Evolutionary conservation across 176 grass and related monocot genomes (phyloP), one percentile per base, ranked within the genome.

Genomic region (Ensete ventricosum): DNA sequence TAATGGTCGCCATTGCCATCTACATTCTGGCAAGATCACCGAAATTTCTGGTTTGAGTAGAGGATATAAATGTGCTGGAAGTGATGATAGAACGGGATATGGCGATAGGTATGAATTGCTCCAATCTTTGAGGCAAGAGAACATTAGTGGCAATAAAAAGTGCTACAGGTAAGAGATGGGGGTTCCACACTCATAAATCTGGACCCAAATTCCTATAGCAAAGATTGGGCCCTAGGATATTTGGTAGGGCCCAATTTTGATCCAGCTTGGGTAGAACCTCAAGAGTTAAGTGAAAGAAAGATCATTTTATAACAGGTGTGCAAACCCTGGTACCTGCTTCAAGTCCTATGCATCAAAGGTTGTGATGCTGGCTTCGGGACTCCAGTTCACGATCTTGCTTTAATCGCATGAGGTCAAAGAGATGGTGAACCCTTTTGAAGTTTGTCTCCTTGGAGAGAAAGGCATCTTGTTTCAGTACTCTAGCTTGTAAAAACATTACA

Each of bases 121-220:
- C 60, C 77, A 78, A 73, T 80, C 86, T 80, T 54, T 73, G 63
- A 89, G 89, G 63, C 82, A 80, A 75, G 81, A 82, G 80, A 80
- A 89, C 16, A 76, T 21, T 53, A 85, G 63, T 93, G 71, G 72
- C 71, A 63, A 52, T 52, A 12, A 74, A 27, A 91, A 87, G 53
- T 80, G 76, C 71, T 80, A 85, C 7, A 55, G 80, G 69, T 84
- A 87, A 78, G 60, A 84, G 14, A 76, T 27, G 75, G 76, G 82
- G 77, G 60, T 84, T 87, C 67, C 81, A 76, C 54, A 67, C 75
- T 54, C 72, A 50, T 54, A 78, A 87, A 77, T 80, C 78, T 64
- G 76, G 79, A 82, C 74, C 79, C 22, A 88, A 83, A 80, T 82
- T 83, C 19, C 73, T 76, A 78, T 84, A 89, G 63, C 83, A 80